A percentile compares a stretch with the other conserved stretches of the same genome.
These are phyloP conservation scores for Solanum rostratum DNA, from an alignment of 257 asterid species.

Conservation along the genomic window DNA sequence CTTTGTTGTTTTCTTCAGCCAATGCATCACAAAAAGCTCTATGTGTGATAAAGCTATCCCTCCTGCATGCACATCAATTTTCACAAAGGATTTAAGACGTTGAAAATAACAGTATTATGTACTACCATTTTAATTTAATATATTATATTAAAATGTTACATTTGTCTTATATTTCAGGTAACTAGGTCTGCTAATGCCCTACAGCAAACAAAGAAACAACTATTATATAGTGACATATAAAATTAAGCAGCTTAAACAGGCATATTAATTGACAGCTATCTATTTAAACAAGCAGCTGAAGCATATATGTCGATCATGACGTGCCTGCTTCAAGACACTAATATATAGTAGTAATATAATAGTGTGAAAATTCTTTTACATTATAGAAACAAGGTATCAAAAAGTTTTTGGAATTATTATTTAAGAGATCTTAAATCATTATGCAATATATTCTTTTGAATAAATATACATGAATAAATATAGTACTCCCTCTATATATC, in stretches of 20 bases:
- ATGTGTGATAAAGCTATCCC: conserved; percentile 94
- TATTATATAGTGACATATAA: background rate
- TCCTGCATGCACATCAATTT: conserved; percentile 41
- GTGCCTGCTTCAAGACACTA: too few relatives aligned
- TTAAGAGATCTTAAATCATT: background rate
- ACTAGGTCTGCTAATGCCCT: background rate
- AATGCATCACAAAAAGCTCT: conserved; percentile 89
- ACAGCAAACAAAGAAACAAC: background rate
- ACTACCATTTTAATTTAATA: background rate
- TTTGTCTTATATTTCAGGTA: background rate
- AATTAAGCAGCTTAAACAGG: too few relatives aligned
- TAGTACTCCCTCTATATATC: too few relatives aligned
- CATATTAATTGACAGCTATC: too few relatives aligned
- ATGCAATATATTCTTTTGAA: background rate
- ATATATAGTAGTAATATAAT: background rate
- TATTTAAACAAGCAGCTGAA: too few relatives aligned
- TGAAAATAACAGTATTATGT: background rate
- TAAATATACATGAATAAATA: background rate
- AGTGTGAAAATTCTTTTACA: background rate
- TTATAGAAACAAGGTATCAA: background rate
- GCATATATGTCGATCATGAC: too few relatives aligned
- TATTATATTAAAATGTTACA: background rate
- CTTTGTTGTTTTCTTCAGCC: conserved; percentile 82
- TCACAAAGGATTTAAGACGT: background rate
- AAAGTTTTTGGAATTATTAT: background rate